phyloP scores from a whole-genome alignment of 441 rosid genomes.

The Eruca vesicaria region DNA sequence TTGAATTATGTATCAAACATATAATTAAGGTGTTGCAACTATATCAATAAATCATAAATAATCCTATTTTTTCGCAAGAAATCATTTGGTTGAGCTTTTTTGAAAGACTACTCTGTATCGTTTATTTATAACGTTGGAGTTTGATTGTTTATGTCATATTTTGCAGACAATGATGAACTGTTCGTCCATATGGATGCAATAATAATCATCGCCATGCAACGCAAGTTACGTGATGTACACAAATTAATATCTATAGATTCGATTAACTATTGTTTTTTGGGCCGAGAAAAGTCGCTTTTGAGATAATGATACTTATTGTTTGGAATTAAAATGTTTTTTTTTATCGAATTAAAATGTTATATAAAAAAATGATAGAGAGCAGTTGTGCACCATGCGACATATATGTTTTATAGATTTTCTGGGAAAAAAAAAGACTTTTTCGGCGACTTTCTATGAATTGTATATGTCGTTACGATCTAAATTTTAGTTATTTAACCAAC shows the following conservation, averaged over 20 bases:
- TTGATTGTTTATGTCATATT: slow-evolving; percentile 14
- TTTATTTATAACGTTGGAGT: slow-evolving; percentile 26
- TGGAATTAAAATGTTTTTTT: background rate
- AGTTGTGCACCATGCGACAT: background rate
- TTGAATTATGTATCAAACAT: background rate
- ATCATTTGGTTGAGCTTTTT: background rate
- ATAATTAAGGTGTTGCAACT: background rate
- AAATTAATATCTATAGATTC: background rate
- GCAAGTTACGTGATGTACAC: slow-evolving; percentile 28
- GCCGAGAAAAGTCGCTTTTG: background rate
- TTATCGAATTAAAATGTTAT: no score
- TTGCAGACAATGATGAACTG: slow-evolving; percentile 27
- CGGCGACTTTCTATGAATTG: no score
- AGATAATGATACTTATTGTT: background rate
- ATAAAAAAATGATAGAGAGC: background rate
- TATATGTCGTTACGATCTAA: background rate
- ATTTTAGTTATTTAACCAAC: background rate
- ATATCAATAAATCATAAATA: background rate
- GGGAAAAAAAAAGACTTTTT: no score
- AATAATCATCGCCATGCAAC: slow-evolving; percentile 32
- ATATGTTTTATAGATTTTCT: no score
- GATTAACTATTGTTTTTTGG: background rate
- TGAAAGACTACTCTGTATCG: background rate
- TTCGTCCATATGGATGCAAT: slow-evolving; percentile 33
- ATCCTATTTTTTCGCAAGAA: background rate